Conservation (phyloP, 2,329 filamentous ascomycete species). For the Colletotrichum shisoi region DNA sequence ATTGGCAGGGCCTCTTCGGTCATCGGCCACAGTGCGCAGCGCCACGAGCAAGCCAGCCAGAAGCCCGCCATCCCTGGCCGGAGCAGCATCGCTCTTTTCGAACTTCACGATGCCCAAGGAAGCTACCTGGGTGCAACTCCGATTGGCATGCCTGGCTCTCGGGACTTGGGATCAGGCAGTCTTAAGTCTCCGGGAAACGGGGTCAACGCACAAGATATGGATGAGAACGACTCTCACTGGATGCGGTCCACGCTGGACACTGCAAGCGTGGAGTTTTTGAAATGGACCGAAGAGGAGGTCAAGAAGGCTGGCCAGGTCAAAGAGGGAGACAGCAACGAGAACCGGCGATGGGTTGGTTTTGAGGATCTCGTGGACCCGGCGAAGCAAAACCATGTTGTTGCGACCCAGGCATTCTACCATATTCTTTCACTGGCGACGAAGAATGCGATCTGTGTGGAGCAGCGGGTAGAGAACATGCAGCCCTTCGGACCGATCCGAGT, state of each 20-base stretch:
- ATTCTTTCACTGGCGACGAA: constrained; percentile 75
- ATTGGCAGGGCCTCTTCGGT: constrained; percentile 35
- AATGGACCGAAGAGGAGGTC: constrained; percentile 52
- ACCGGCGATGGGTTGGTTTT: constrained; percentile 67
- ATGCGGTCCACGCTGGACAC: constrained; percentile 53
- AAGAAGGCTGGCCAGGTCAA: constrained; percentile 45
- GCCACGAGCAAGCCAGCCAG: constrained; percentile 33
- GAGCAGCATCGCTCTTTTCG: constrained; percentile 53
- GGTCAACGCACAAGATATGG: constrained; percentile 39
- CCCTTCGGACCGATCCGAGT: constrained; percentile 60
- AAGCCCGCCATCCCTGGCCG: constrained; percentile 51
- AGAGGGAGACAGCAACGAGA: constrained; percentile 45
- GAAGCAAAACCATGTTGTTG: constrained; percentile 65
- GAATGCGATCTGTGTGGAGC: constrained; percentile 67
- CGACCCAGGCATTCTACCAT: constrained; percentile 79
- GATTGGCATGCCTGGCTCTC: constrained; percentile 44
- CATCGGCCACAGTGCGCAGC: constrained; percentile 15
- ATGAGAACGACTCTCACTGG: constrained; percentile 45
- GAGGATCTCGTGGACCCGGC: constrained; percentile 70
- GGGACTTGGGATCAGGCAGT: constrained; percentile 47
- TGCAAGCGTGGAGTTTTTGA: constrained; percentile 57
- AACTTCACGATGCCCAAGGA: constrained; percentile 55
- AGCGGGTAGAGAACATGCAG: constrained; percentile 55
- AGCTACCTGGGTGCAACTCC: constrained; percentile 46
- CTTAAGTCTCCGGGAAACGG: constrained; percentile 37